phyloP scores from a whole-genome alignment of 208 protist genomes.

The Trichomonas gallinae region DNA sequence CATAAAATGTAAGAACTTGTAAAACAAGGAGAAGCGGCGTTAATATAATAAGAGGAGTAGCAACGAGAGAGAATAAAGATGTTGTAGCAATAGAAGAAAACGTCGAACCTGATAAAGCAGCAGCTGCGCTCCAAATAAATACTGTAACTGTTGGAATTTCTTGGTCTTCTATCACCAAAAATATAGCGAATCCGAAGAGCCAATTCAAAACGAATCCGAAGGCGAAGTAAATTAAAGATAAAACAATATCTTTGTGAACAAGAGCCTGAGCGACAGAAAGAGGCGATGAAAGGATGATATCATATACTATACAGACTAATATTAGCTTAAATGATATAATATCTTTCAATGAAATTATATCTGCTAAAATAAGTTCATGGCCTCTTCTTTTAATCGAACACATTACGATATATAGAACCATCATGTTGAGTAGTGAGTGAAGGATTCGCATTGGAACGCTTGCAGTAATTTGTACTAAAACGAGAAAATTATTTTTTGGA shows the following conservation, averaged over 20 bases:
- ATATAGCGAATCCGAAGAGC: not conserved
- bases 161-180: not conserved
- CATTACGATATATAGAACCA: not conserved
- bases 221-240: not conserved
- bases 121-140: not conserved
- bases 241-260: not conserved
- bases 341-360: not conserved
- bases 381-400: not conserved
- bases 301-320: not conserved
- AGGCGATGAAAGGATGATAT: not conserved
- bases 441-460: not conserved
- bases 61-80: not conserved
- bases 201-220: constrained; percentile 4
- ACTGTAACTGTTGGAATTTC: not conserved
- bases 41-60: not conserved
- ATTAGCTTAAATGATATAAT: not conserved
- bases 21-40: not conserved
- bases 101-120: not conserved
- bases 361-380: not conserved
- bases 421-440: not conserved
- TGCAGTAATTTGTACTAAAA: not conserved
- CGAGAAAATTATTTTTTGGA: not conserved
- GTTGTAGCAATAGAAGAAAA: not conserved
- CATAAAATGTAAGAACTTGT: not conserved
- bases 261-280: not conserved